phyloP scores from a whole-genome alignment of 2,329 filamentous ascomycete species.

The Aspergillus unguis region DNA sequence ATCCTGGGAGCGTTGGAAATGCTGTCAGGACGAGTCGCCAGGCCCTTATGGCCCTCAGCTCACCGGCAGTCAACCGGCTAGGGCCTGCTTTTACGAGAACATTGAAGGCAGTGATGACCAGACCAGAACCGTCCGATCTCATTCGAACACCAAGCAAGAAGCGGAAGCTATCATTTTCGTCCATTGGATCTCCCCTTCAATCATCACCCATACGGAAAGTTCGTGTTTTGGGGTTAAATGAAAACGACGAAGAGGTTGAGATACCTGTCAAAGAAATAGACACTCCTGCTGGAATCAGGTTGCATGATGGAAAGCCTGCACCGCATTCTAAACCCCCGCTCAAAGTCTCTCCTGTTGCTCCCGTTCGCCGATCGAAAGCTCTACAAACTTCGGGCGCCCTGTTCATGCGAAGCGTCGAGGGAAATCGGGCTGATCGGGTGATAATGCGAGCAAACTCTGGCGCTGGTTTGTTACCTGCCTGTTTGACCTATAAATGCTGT shows the following conservation, averaged over 20 bases:
- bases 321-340: slow-evolving; percentile 21
- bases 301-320: slow-evolving; percentile 17
- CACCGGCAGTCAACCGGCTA: slow-evolving; percentile 42
- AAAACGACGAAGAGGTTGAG: slow-evolving; percentile 30
- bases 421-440: slow-evolving; percentile 28
- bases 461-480: slow-evolving; percentile 30
- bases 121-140: slow-evolving; percentile 29
- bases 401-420: slow-evolving; percentile 38
- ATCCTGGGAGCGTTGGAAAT: slow-evolving; percentile 31
- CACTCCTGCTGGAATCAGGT: slow-evolving; percentile 13
- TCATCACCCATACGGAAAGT: slow-evolving; percentile 49
- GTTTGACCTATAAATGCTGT: neutral
- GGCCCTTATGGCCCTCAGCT: slow-evolving; percentile 44
- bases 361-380: slow-evolving; percentile 35
- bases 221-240: slow-evolving; percentile 30
- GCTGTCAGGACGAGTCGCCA: slow-evolving; percentile 42
- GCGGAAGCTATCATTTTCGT: slow-evolving; percentile 45
- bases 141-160: slow-evolving; percentile 43
- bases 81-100: slow-evolving; percentile 42
- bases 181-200: slow-evolving; percentile 47
- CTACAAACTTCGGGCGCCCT: slow-evolving; percentile 37
- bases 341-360: slow-evolving; percentile 32
- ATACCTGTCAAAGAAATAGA: slow-evolving; percentile 29
- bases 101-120: slow-evolving; percentile 30
- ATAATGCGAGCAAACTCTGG: slow-evolving; percentile 37